These are phyloP conservation scores for Saccharata proteae DNA, from an alignment of 2,329 filamentous ascomycete species.

Conservation along the genomic window DNA sequence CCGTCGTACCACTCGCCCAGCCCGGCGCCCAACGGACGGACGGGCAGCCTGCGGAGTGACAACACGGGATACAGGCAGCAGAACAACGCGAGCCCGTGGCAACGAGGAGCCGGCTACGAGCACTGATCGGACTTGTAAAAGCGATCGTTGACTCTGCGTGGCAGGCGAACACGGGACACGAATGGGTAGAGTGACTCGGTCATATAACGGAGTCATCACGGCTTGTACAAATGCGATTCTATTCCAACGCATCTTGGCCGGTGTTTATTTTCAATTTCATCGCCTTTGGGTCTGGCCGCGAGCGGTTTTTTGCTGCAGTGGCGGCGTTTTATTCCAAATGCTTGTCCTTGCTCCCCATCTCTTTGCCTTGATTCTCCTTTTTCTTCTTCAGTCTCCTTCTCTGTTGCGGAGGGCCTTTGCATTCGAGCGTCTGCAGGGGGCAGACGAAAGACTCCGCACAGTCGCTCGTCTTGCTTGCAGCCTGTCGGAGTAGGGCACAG, in stretches of 20 bases:
- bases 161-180: constrained; percentile 2
- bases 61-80: constrained; percentile 29
- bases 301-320: no score
- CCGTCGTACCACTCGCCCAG: constrained; percentile 27
- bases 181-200: background rate
- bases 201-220: background rate
- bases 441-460: no score
- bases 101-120: constrained; percentile 53
- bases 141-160: constrained; percentile 19
- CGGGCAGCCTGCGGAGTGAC: constrained; percentile 19
- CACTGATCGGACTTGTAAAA: constrained; percentile 35
- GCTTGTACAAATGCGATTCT: constrained; percentile 8
- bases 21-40: constrained; percentile 20
- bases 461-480: no score
- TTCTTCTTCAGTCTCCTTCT: no score
- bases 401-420: no score
- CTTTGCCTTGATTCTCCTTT: constrained; percentile 5
- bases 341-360: no score
- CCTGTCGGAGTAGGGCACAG: no score
- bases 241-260: constrained; percentile 7
- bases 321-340: no score
- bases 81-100: constrained; percentile 51
- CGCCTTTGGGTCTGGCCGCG: no score
- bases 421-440: no score
- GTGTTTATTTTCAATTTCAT: constrained; percentile 4